phyloP scores from a whole-genome alignment of 1,284 basidiomycete genomes.

The Microbotryum saponariae region DNA sequence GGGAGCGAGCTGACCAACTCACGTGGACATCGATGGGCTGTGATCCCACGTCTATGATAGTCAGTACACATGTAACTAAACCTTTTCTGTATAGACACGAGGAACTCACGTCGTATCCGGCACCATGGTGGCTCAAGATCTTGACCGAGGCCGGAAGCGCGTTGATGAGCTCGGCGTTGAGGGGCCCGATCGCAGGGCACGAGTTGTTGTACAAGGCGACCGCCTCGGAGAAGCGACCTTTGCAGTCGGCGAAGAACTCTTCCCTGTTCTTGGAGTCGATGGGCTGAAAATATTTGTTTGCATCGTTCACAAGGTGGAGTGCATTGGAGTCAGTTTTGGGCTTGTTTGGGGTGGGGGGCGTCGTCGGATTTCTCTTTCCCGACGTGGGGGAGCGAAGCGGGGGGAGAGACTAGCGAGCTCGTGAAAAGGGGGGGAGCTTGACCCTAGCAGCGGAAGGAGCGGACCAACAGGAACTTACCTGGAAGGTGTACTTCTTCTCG shows the following conservation, averaged over 20 bases:
- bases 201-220: conserved; percentile 72
- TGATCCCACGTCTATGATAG: not conserved
- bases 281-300: conserved; percentile 42
- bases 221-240: conserved; percentile 63
- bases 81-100: not conserved
- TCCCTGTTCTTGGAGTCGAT: conserved; percentile 60
- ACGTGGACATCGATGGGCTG: not conserved
- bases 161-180: conserved; percentile 67
- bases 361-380: no score
- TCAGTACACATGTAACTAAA: not conserved
- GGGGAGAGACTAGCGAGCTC: no score
- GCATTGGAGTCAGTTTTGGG: no score
- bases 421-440: no score
- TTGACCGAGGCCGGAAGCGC: conserved; percentile 60
- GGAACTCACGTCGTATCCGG: conserved; percentile 64
- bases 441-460: no score
- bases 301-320: not conserved
- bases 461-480: no score
- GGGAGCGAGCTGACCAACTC: conserved; percentile 1
- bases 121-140: conserved; percentile 88
- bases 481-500: no score
- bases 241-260: conserved; percentile 60
- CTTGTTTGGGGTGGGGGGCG: no score
- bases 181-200: conserved; percentile 54
- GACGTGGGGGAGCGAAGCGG: no score